Conservation (phyloP, 495 filamentous ascomycete genomes). For the Daldinia grandis region DNA sequence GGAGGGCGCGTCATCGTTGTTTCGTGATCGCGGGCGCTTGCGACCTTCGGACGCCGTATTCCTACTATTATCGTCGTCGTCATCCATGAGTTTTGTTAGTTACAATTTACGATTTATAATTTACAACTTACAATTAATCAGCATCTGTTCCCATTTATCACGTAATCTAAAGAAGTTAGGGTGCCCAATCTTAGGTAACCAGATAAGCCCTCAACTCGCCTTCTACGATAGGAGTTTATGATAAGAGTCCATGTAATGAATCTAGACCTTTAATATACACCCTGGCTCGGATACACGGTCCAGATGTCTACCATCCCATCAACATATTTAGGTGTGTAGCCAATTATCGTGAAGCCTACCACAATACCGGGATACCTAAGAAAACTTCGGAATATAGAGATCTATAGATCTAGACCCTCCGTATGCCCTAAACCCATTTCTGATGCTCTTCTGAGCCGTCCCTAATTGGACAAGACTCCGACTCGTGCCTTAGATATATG, state of each 20-base stretch:
- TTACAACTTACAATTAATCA: not conserved
- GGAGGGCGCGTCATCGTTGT: not conserved
- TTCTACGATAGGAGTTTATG: too few species aligned
- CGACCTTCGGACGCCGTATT: constrained; percentile 5
- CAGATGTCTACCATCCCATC: not conserved
- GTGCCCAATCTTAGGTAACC: too few species aligned
- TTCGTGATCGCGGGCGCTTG: constrained; percentile 6
- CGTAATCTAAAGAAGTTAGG: too few species aligned
- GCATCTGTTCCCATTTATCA: not conserved
- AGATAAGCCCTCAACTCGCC: not conserved
- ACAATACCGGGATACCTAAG: not conserved
- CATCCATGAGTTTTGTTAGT: not conserved
- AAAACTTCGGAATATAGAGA: not conserved
- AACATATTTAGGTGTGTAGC: not conserved
- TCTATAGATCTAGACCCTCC: not conserved
- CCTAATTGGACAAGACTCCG: not conserved
- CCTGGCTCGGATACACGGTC: not conserved
- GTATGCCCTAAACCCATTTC: not conserved
- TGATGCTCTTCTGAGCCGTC: not conserved
- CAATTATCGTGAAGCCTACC: not conserved
- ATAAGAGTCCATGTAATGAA: not conserved
- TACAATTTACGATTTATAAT: not conserved
- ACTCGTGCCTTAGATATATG: not conserved
- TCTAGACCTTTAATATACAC: not conserved
- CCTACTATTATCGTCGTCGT: not conserved